Evolutionary conservation across 495 filamentous ascomycete genomes (phyloP).

Genomic region (Chaetomium cochliodes): DNA sequence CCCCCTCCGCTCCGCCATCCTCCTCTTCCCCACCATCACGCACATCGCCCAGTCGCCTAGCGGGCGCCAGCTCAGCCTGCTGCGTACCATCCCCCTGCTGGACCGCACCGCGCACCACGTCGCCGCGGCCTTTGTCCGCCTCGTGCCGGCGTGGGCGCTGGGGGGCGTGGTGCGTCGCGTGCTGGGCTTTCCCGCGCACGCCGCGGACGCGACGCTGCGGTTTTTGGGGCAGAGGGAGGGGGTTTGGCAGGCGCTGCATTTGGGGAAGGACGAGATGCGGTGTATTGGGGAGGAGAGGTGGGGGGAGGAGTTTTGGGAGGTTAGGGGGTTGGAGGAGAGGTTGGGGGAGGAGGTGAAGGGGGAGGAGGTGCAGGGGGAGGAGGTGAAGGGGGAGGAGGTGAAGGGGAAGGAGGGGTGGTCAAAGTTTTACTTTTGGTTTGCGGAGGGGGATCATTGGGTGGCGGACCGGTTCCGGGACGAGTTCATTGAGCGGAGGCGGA

Average conservation of each 20-base stretch:
- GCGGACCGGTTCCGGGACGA: slow-evolving; percentile 70
- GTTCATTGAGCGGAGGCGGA: slow-evolving; percentile 58
- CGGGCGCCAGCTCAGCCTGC: slow-evolving; percentile 56
- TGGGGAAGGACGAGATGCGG: slow-evolving; percentile 66
- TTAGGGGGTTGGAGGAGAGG: no score
- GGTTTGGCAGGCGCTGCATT: slow-evolving; percentile 67
- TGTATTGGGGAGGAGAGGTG: slow-evolving; percentile 74
- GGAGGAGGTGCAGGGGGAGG: slow-evolving; percentile 11
- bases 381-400: no score
- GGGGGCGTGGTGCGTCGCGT: slow-evolving; percentile 45
- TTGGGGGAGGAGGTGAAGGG: slow-evolving; percentile 31
- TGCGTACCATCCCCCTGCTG: slow-evolving; percentile 56
- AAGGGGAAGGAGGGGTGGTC: neutral
- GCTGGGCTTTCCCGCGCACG: slow-evolving; percentile 56
- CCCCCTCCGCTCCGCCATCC: slow-evolving; percentile 52
- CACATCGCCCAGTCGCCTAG: slow-evolving; percentile 66
- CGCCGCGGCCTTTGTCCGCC: slow-evolving; percentile 46
- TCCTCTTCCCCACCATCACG: slow-evolving; percentile 76
- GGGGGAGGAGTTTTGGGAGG: slow-evolving; percentile 65
- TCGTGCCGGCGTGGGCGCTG: slow-evolving; percentile 48
- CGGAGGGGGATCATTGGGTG: slow-evolving; percentile 77
- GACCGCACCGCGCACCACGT: slow-evolving; percentile 53
- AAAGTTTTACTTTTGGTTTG: slow-evolving; percentile 78
- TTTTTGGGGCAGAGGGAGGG: slow-evolving; percentile 65
- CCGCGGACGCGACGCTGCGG: slow-evolving; percentile 56